Percentiles rank a stretch among this genome's conserved stretches.
Evolutionary conservation across 78 protist species (phyloP).

Genomic region (Pelomyxa schiedti): DNA sequence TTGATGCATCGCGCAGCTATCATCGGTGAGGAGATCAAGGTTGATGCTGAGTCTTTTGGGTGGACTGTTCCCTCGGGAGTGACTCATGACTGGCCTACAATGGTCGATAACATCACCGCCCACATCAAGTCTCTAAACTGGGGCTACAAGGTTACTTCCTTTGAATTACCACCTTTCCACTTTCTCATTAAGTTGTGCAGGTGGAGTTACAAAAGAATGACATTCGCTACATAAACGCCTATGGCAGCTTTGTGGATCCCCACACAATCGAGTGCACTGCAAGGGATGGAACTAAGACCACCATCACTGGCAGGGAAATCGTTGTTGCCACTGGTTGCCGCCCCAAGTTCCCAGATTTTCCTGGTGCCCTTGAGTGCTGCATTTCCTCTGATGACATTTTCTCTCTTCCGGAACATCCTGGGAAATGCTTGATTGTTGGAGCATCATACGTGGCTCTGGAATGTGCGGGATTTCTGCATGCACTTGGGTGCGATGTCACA

Average conservation of each 20-base stretch:
- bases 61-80: conserved; percentile 24
- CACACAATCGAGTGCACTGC: conserved; percentile 49
- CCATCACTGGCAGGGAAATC: conserved; percentile 47
- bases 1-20: conserved; percentile 71
- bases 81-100: conserved; percentile 25
- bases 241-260: conserved; percentile 59
- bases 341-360: conserved; percentile 55
- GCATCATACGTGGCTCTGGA: conserved; percentile 88
- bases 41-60: conserved; percentile 60
- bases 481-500: conserved; percentile 39
- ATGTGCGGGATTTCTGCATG: conserved; percentile 86
- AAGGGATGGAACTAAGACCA: conserved; percentile 15
- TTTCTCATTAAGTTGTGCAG: no score
- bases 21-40: conserved; percentile 15
- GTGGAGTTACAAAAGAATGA: conserved; percentile 33
- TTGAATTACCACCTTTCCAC: no score
- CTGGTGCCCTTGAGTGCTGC: conserved; percentile 71
- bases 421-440: conserved; percentile 76
- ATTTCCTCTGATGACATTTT: conserved; percentile 88
- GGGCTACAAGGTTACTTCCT: no score
- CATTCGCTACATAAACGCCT: conserved; percentile 72
- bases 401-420: conserved; percentile 56
- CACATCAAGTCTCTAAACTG: conserved; percentile 78
- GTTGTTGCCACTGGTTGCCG: conserved; percentile 84
- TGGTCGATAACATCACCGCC: conserved; percentile 50